Percentiles rank a stretch among this genome's conserved stretches.
Conservation (phyloP, 768 basidiomycete genomes). For the Mycena galopus region DNA sequence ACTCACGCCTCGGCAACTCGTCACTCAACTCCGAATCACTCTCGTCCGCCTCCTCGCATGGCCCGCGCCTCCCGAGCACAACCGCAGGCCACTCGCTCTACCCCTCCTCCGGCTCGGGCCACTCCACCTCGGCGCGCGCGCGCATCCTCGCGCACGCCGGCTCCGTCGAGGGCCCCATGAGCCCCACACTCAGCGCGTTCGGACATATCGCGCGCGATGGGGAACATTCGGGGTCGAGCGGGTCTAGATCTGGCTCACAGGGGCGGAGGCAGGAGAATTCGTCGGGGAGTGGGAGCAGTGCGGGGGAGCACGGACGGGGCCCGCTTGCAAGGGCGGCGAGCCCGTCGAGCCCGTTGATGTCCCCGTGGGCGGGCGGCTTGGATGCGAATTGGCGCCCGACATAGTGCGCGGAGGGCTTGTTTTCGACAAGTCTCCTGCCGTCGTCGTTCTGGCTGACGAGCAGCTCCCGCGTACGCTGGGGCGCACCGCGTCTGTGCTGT, state of each 20-base stretch:
- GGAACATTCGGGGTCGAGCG: slow-evolving; percentile 27
- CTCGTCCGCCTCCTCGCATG: slow-evolving; percentile 25
- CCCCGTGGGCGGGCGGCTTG: slow-evolving; percentile 36
- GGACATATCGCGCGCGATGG: slow-evolving; percentile 16
- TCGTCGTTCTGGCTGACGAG: neutral
- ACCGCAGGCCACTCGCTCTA: slow-evolving; percentile 27
- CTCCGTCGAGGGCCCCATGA: slow-evolving; percentile 33
- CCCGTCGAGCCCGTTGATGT: slow-evolving; percentile 25
- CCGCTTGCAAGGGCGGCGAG: slow-evolving; percentile 16
- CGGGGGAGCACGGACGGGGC: neutral
- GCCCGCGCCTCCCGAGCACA: neutral
- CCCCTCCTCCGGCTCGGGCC: slow-evolving; percentile 28
- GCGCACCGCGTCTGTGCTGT: neutral
- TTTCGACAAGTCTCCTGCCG: neutral
- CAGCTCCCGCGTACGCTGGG: slow-evolving; percentile 2
- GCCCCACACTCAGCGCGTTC: slow-evolving; percentile 34
- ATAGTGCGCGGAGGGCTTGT: neutral
- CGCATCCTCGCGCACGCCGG: slow-evolving; percentile 19
- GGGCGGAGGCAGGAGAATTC: slow-evolving; percentile 26
- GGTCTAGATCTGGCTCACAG: too few relatives aligned
- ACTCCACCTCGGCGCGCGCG: slow-evolving; percentile 4
- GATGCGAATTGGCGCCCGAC: slow-evolving; percentile 34
- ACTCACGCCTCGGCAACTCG: slow-evolving; percentile 14
- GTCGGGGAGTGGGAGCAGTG: neutral
- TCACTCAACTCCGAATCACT: slow-evolving; percentile 16